These are phyloP conservation scores for Linnemannia elongata DNA, from an alignment of 192 early-diverging fungal species.

Conservation along the genomic window DNA sequence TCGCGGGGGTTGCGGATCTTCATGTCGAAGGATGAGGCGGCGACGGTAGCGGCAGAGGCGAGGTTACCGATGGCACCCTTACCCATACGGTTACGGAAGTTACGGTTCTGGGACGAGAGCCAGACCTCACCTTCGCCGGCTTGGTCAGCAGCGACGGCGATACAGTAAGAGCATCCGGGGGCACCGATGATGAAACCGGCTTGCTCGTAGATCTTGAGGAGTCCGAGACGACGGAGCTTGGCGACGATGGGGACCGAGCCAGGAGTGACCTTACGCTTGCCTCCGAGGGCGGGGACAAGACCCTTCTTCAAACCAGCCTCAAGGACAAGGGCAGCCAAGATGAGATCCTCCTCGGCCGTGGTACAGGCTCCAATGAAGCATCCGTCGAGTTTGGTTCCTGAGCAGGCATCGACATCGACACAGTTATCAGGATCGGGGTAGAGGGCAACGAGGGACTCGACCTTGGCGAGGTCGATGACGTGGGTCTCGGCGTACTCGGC, in stretches of 20 bases:
- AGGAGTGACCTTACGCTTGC: conserved; percentile 82
- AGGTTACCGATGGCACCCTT: conserved; percentile 85
- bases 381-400: conserved; percentile 80
- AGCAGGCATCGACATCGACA: conserved; percentile 68
- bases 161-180: conserved; percentile 86
- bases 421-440: conserved; percentile 86
- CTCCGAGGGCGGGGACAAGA: conserved; percentile 67
- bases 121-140: conserved; percentile 85
- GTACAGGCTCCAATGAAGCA: conserved; percentile 88
- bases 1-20: conserved; percentile 76
- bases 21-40: conserved; percentile 85
- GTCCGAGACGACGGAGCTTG: conserved; percentile 80
- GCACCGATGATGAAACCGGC: conserved; percentile 82
- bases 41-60: conserved; percentile 83
- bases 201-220: conserved; percentile 80
- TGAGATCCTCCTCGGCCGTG: conserved; percentile 87
- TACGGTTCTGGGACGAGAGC: conserved; percentile 88
- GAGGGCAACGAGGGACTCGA: conserved; percentile 77
- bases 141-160: conserved; percentile 82
- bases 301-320: conserved; percentile 82
- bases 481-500: conserved; percentile 86
- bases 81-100: conserved; percentile 90
- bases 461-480: conserved; percentile 77
- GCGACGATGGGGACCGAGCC: conserved; percentile 84
- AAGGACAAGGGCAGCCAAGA: conserved; percentile 80